Evolutionary conservation across 2,329 filamentous ascomycete species (phyloP).

Genomic region (Magnaporthales sp.): DNA sequence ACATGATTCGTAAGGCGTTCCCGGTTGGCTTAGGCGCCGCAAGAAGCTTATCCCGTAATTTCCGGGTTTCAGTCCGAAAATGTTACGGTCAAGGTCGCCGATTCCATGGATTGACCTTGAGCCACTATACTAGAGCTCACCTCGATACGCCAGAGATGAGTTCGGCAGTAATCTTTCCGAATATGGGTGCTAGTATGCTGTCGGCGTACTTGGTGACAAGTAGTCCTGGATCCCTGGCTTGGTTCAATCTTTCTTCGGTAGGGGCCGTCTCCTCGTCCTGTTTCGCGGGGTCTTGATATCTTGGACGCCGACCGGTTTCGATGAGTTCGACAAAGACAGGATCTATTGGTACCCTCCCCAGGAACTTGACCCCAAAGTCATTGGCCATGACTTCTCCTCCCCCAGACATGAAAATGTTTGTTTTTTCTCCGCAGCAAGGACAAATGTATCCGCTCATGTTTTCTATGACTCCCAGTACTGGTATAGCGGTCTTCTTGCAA

Average conservation of each 20-base stretch:
- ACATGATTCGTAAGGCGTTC: background rate
- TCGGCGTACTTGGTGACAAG: constrained; percentile 64
- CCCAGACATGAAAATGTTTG: constrained; percentile 86
- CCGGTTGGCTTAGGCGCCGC: background rate
- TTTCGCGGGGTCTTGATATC: constrained; percentile 43
- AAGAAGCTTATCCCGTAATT: background rate
- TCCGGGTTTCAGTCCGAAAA: background rate
- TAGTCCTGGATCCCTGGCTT: constrained; percentile 28
- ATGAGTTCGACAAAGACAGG: constrained; percentile 83
- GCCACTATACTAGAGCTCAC: background rate
- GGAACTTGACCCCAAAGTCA: constrained; percentile 75
- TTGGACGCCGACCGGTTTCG: constrained; percentile 59
- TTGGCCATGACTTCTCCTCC: constrained; percentile 83
- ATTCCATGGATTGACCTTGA: background rate
- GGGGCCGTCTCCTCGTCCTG: constrained; percentile 13
- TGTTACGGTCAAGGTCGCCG: background rate
- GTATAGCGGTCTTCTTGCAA: constrained; percentile 73
- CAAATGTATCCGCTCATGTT: constrained; percentile 96
- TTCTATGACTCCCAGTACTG: constrained; percentile 82
- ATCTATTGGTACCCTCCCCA: constrained; percentile 86
- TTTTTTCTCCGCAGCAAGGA: constrained; percentile 72
- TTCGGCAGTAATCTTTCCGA: constrained; percentile 52
- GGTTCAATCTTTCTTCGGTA: constrained; percentile 11
- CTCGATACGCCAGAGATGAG: constrained; percentile 28
- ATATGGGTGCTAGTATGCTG: constrained; percentile 63